phyloP scores from a whole-genome alignment of 345 rosid species.

The Camelina sativa region DNA sequence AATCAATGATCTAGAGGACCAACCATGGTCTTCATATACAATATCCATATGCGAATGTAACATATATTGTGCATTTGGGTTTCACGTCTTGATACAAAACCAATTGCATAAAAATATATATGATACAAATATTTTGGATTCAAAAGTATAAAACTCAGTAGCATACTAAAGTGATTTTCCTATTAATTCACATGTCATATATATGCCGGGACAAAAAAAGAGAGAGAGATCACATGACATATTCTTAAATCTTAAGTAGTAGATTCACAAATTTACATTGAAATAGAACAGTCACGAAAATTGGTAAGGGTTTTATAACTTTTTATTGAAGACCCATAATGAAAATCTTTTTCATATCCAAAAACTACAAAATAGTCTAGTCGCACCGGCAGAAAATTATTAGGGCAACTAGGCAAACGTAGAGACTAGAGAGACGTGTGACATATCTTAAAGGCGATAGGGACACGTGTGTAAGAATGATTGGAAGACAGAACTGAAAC shows the following conservation, averaged over 20 bases:
- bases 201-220: neutral
- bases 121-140: too few relatives aligned
- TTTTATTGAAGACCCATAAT: neutral
- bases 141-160: neutral
- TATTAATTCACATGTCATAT: slow-evolving; percentile 1
- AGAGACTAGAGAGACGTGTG: slow-evolving; percentile 18
- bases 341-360: slow-evolving; percentile 11
- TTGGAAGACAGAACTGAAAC: neutral
- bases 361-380: slow-evolving; percentile 19
- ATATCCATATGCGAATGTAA: neutral
- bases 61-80: neutral
- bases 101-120: neutral
- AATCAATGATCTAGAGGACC: neutral
- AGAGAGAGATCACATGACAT: neutral
- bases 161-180: neutral
- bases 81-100: neutral
- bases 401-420: slow-evolving; percentile 27
- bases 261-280: neutral
- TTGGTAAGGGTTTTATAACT: neutral
- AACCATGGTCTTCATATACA: neutral
- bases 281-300: neutral
- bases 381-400: slow-evolving; percentile 35
- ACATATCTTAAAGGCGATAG: slow-evolving; percentile 35
- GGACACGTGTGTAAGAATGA: slow-evolving; percentile 29
- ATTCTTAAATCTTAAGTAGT: neutral